Evolutionary conservation across 1,284 basidiomycete species (phyloP).

Genomic region (Cryptococcus sp.): DNA sequence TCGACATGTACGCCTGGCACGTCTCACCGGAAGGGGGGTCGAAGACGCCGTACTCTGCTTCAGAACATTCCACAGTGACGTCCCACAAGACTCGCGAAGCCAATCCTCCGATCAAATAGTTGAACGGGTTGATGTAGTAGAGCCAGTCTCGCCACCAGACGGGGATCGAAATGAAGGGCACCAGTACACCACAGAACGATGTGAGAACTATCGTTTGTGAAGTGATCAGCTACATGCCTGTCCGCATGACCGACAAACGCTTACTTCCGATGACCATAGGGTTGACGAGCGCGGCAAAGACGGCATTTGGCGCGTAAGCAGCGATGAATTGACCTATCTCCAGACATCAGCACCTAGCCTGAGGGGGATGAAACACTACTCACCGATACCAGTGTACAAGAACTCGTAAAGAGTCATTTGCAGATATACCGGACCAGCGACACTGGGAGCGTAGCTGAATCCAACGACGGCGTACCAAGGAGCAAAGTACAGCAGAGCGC

Average conservation of each 20-base stretch:
- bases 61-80: slow-evolving; percentile 38
- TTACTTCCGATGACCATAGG: slow-evolving; percentile 28
- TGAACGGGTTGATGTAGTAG: slow-evolving; percentile 46
- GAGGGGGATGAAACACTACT: slow-evolving; percentile 12
- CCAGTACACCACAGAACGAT: slow-evolving; percentile 38
- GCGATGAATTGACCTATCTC: slow-evolving; percentile 31
- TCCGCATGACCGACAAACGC: not conserved
- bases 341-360: too few relatives aligned
- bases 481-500: slow-evolving; percentile 44
- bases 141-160: slow-evolving; percentile 36
- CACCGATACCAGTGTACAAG: slow-evolving; percentile 49
- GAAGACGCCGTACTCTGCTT: slow-evolving; percentile 43
- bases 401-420: slow-evolving; percentile 51
- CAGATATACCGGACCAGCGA: slow-evolving; percentile 47
- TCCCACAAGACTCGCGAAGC: slow-evolving; percentile 36
- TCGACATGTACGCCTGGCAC: slow-evolving; percentile 41
- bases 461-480: slow-evolving; percentile 43
- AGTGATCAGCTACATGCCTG: not conserved
- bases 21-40: slow-evolving; percentile 47
- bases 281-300: slow-evolving; percentile 43
- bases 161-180: slow-evolving; percentile 36
- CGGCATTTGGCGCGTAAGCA: slow-evolving; percentile 42
- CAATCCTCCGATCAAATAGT: slow-evolving; percentile 43
- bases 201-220: slow-evolving; percentile 19
- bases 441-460: slow-evolving; percentile 31